Conservation (phyloP, 2,329 filamentous ascomycete species). For the Alternaria metachromatica region DNA sequence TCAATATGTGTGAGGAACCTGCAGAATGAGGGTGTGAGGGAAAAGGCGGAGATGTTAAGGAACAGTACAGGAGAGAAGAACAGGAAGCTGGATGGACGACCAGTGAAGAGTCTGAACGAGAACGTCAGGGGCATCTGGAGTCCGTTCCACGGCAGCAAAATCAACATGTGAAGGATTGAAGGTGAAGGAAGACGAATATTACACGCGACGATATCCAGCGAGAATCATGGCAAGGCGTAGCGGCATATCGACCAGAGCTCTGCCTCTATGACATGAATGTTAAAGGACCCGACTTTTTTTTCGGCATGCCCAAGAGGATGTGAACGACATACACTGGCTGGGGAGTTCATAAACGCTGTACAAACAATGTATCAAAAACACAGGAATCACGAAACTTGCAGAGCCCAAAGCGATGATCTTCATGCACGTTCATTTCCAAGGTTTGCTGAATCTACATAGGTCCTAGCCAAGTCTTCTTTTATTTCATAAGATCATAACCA, state of each 20-base stretch:
- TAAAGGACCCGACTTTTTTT: not conserved
- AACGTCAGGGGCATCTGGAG: conserved; percentile 71
- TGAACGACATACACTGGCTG: not conserved
- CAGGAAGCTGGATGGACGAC: conserved; percentile 61
- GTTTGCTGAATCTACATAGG: conserved; percentile 4
- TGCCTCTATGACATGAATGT: not conserved
- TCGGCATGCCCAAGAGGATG: not conserved
- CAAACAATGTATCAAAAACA: conserved; percentile 24
- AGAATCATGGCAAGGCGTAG: not conserved
- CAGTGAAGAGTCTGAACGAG: conserved; percentile 67
- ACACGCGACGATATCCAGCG: not conserved
- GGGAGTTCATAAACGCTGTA: conserved; percentile 26
- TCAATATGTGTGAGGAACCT: conserved; percentile 89
- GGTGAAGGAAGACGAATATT: not conserved
- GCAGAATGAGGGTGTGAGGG: conserved; percentile 77
- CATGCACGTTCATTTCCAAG: conserved; percentile 11
- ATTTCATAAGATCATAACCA: conserved; percentile 2
- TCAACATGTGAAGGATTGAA: conserved; percentile 30
- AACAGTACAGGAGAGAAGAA: conserved; percentile 79
- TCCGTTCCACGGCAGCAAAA: conserved; percentile 65
- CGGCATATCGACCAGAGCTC: not conserved
- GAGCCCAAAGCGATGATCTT: not conserved
- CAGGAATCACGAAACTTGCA: not conserved
- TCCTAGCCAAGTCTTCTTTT: not conserved
- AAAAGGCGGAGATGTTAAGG: conserved; percentile 77